These are phyloP conservation scores for Lepidium africanum DNA, from an alignment of 345 rosid genomes.

Conservation along the genomic window DNA sequence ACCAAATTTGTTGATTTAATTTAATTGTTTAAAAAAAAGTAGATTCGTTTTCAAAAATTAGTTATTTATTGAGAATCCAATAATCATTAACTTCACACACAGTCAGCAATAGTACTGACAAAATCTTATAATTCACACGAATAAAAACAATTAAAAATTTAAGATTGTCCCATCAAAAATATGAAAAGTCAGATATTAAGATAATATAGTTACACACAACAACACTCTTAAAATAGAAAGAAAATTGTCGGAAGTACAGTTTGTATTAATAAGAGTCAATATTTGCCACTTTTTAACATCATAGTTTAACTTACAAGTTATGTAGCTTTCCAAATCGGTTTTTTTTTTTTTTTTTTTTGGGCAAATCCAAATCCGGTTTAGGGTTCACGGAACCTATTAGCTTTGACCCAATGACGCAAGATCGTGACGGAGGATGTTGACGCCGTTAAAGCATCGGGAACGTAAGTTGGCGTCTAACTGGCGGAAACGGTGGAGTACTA, in stretches of 20 bases:
- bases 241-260: slow-evolving; percentile 23
- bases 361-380: neutral
- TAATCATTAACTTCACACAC: neutral
- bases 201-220: neutral
- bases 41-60: too few relatives aligned
- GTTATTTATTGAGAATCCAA: neutral
- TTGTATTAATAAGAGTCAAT: neutral
- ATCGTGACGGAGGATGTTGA: slow-evolving; percentile 11
- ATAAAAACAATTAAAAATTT: neutral
- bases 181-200: neutral
- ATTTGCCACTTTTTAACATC: neutral
- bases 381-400: slow-evolving; percentile 23
- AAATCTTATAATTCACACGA: neutral
- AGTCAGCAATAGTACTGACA: slow-evolving; percentile 2
- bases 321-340: slow-evolving; percentile 9
- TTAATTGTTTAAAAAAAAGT: too few relatives aligned
- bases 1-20: too few relatives aligned
- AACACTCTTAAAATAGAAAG: slow-evolving; percentile 11
- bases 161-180: slow-evolving; percentile 15
- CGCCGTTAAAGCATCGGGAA: slow-evolving; percentile 19
- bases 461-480: neutral
- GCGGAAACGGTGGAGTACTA: neutral
- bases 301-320: neutral
- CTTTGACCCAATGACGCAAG: neutral
- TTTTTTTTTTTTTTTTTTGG: too few relatives aligned